phyloP scores from a whole-genome alignment of 768 basidiomycete genomes.

The Porpolomopsis calyptriformis region DNA sequence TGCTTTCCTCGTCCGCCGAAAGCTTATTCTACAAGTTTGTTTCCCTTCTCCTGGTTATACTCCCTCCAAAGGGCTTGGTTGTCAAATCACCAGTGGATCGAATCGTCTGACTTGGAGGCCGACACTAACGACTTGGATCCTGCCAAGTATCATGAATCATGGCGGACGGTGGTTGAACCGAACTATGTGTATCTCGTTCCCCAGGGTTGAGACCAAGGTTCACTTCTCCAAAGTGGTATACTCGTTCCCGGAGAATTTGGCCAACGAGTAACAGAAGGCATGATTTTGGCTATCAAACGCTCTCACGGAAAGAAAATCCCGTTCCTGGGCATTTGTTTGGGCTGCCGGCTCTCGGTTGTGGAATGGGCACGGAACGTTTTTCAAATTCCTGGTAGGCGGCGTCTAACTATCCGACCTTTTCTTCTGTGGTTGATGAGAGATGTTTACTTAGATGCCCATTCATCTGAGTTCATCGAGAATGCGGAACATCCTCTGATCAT shows the following conservation, averaged over 20 bases:
- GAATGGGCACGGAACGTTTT: constrained; percentile 89
- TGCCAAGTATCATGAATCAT: constrained; percentile 89
- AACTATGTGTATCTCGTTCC: constrained; percentile 39
- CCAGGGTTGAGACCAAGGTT: constrained; percentile 1
- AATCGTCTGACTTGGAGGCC: constrained; percentile 83
- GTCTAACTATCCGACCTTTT: no score
- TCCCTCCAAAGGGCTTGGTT: no score
- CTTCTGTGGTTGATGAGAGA: no score
- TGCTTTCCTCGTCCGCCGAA: constrained; percentile 82
- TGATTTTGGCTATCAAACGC: constrained; percentile 97
- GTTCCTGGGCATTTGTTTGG: constrained; percentile 93
- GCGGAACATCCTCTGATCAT: constrained; percentile 68
- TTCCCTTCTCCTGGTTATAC: no score
- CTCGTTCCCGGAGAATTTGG: constrained; percentile 98
- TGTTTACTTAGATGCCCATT: constrained; percentile 84
- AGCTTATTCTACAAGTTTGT: constrained; percentile 69
- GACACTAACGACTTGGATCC: constrained; percentile 71
- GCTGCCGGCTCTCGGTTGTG: constrained; percentile 93
- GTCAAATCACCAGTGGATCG: constrained; percentile 99
- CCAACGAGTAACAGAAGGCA: constrained; percentile 85
- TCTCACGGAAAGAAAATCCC: constrained; percentile 91
- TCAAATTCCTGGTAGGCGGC: constrained; percentile 50
- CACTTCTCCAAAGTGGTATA: constrained; percentile 55
- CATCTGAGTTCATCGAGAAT: constrained; percentile 63
- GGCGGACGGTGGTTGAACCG: constrained; percentile 85